Base-by-base conservation (phyloP, 495 filamentous ascomycete genomes). In the Platismatia glauca region DNA sequence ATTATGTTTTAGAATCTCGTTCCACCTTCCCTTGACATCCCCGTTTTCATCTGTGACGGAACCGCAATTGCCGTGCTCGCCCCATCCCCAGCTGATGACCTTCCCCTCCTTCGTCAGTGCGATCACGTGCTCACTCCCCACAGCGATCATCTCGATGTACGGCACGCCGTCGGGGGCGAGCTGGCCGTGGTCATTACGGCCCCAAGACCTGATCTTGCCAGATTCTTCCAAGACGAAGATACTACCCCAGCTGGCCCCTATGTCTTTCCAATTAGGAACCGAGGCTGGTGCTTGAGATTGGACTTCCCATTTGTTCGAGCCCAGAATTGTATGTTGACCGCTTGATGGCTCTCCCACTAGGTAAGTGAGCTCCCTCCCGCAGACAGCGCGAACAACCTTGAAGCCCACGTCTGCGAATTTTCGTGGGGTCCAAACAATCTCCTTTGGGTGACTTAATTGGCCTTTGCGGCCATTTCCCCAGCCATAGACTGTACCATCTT, bases 51-150 rank as follows among this genome's bases (percentile, higher is more conserved):
- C 78, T 5, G 76, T 83, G 50, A 79, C 76, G 5, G 82, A 78
- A 18, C 94, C 94, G 72, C 94, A 97, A 73, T 97, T 97, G 15
- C 94, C 94, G 80, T 98, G 94, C 76, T 96, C 90, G 1, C 91
- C 91, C 93, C 94, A 98, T 20, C 94, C 94, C 89, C 91, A 97
- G 5, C 86, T 81, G 44, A 90, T 71, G 16, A 96, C 74, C 27
- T 69, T 74, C 1, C 83, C 82, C 56, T 80, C 76, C n/a, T 73
- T 75, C 5, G 85, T 81, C 35, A 91, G 68, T 12, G 83, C 89
- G 65, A 97, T 66, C 16, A 78, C 83, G 75, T 98, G 94, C 74
- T 97, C 93, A 70, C 91, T 96, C 1, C 94, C 94, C 50, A 85
- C 85, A 20, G 89, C 89, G 18, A 97, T 75, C 22, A 77, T 69